Evolutionary conservation across 2,329 filamentous ascomycete genomes (phyloP), one percentile per base, ranked within the genome.

Genomic region (Zasmidium cellare): DNA sequence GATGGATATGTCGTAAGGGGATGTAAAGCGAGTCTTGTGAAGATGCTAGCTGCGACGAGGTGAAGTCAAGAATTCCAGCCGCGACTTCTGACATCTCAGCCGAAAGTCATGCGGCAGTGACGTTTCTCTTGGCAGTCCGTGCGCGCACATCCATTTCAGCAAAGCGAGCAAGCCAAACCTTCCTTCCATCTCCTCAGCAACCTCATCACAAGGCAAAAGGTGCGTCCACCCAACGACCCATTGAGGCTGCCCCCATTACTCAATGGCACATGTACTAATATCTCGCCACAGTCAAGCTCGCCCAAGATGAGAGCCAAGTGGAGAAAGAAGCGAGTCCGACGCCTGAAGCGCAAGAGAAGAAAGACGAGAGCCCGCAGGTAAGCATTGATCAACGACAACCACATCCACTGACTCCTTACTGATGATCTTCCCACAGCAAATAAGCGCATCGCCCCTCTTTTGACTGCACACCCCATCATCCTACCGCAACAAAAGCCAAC

Each of bases 321-420:
- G 94, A 94, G 93, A 87, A 99, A 99, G 90, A 99, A 99, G 93
- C 87, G 94, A 80, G 92, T 96, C 83, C 87, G 94, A 76, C 89
- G 94, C 82, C 91, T 99, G 81, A 97, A 97, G 90, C 89, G 92
- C 79, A 99, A 99, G 92, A 92, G 94, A 85, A 96, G 94, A 92
- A 99, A 99, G 93, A 96, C 94, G 84, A 88, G 94, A 80, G 94
- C 93, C 75, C 84, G 94, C 84, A 92, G 88, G 94, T 97, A 86
- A 86, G 92, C 81, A 53, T 46, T 23, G 25, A 12, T 18, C 16
- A 35, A n/a, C 46, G 46, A 31, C 16, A n/a, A 3, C 16, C 35
- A 41, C 16, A 41, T 41, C 46, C 45, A 56, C 51, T 53, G 53
- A 19, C 53, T n/a, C 20, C 24, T 20, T 11, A 44, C 46, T 18